phyloP scores from a whole-genome alignment of 2,329 filamentous ascomycete genomes.

The Aspergillus ustus region DNA sequence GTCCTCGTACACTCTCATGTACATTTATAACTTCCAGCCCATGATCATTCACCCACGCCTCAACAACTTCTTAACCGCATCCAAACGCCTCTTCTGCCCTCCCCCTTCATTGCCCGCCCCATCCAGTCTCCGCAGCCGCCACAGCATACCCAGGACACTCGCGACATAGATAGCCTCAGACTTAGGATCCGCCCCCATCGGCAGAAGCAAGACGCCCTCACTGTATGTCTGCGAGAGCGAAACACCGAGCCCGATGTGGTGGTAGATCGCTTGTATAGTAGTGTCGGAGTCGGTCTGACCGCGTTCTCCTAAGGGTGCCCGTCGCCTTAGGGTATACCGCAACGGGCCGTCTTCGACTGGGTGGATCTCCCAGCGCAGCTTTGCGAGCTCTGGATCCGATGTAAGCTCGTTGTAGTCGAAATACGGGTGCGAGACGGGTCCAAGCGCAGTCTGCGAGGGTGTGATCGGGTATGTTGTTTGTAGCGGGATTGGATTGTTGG shows the following conservation, averaged over 20 bases:
- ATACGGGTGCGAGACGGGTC: conserved; percentile 10
- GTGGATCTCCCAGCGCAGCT: conserved; percentile 10
- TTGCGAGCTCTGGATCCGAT: not conserved
- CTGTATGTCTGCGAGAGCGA: conserved; percentile 8
- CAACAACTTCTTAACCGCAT: not conserved
- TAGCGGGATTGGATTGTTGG: not conserved
- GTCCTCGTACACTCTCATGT: too few relatives aligned
- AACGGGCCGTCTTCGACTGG: conserved; percentile 3
- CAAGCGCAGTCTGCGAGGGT: conserved; percentile 1
- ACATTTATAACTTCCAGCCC: too few relatives aligned
- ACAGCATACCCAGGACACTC: conserved; percentile 11
- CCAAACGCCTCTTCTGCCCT: not conserved
- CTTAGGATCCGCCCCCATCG: not conserved
- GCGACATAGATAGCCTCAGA: conserved; percentile 1
- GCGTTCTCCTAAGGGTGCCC: not conserved
- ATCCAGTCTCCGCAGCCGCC: conserved; percentile 5
- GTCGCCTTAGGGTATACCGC: conserved; percentile 11
- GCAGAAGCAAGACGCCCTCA: conserved; percentile 10
- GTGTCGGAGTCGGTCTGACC: not conserved
- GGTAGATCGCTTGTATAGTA: conserved; percentile 4
- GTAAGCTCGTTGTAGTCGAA: not conserved
- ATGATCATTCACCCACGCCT: not conserved
- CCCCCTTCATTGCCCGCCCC: not conserved
- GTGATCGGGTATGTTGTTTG: conserved; percentile 8
- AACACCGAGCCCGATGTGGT: conserved; percentile 10